A percentile compares a stretch with the other conserved stretches of the same genome.
Evolutionary conservation across 306 rosid species (phyloP).

Genomic region (Benincasa hispida): DNA sequence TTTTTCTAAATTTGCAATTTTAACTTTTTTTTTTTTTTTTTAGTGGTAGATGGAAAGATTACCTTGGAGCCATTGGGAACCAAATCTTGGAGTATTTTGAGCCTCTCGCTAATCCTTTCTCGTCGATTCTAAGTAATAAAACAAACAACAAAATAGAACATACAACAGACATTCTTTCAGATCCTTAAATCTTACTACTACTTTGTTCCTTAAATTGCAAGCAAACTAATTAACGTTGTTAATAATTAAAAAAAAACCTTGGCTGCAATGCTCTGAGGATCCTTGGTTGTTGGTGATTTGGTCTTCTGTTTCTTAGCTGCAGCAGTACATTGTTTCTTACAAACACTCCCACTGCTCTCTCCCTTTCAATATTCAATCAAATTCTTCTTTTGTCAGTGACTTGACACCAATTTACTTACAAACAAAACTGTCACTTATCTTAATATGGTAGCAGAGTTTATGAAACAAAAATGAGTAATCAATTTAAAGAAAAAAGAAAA

Average conservation of each 20-base stretch:
- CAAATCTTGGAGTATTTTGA: conserved; percentile 63
- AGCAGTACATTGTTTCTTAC: conserved; percentile 44
- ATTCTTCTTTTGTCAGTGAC: not conserved
- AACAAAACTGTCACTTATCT: not conserved
- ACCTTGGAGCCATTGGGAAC: conserved; percentile 96
- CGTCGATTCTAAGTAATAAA: conserved; percentile 56
- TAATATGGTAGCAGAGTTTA: too few relatives aligned
- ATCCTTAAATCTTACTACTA: not conserved
- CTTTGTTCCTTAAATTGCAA: not conserved
- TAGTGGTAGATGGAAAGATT: not conserved
- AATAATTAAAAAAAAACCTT: conserved; percentile 45
- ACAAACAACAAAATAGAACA: not conserved
- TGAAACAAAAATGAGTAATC: too few relatives aligned
- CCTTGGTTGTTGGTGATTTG: conserved; percentile 47
- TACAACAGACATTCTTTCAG: conserved; percentile 29
- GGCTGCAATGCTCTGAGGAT: conserved; percentile 88
- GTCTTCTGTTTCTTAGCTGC: conserved; percentile 36
- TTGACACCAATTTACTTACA: not conserved
- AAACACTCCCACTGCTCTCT: conserved; percentile 23
- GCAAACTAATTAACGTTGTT: not conserved
- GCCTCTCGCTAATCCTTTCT: conserved; percentile 90
- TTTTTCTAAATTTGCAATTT: too few relatives aligned
- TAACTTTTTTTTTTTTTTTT: too few relatives aligned
- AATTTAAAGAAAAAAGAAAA: too few relatives aligned
- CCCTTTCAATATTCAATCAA: conserved; percentile 25